Conservation (phyloP, 805 yeast species). For the Cyberlindnera mississippiensis region DNA sequence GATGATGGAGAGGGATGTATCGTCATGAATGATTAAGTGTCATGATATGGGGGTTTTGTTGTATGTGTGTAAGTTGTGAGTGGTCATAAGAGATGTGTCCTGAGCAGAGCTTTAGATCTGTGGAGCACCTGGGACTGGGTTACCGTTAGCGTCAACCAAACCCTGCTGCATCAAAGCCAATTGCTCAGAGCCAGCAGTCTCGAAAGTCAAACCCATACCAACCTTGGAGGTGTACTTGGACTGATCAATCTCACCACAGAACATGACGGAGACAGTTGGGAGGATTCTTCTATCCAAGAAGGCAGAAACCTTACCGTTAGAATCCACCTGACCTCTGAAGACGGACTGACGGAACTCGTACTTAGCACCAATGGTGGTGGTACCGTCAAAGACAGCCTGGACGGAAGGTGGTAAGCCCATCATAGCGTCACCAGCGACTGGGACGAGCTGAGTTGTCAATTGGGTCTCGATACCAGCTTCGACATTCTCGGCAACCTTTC, state of each 20-base stretch:
- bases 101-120: conserved; percentile 35
- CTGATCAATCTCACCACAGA: conserved; percentile 93
- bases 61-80: neutral
- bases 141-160: conserved; percentile 75
- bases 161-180: conserved; percentile 89
- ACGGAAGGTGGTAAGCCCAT: conserved; percentile 77
- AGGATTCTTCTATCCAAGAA: conserved; percentile 90
- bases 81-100: neutral
- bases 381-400: conserved; percentile 84
- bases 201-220: conserved; percentile 94
- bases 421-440: conserved; percentile 63
- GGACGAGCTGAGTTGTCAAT: conserved; percentile 69
- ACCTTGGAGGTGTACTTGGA: conserved; percentile 69
- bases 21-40: conserved; percentile 1
- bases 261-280: conserved; percentile 84
- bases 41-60: neutral
- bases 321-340: conserved; percentile 92
- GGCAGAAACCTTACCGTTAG: conserved; percentile 85
- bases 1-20: neutral
- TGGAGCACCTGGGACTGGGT: conserved; percentile 81
- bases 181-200: conserved; percentile 92
- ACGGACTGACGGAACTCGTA: conserved; percentile 96
- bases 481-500: conserved; percentile 85
- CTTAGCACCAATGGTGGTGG: conserved; percentile 92
- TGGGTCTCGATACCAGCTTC: conserved; percentile 94